Percentiles rank a stretch among this genome's conserved stretches.
Conservation (phyloP, 139 green algal genomes). For the Penium margaritaceum region DNA sequence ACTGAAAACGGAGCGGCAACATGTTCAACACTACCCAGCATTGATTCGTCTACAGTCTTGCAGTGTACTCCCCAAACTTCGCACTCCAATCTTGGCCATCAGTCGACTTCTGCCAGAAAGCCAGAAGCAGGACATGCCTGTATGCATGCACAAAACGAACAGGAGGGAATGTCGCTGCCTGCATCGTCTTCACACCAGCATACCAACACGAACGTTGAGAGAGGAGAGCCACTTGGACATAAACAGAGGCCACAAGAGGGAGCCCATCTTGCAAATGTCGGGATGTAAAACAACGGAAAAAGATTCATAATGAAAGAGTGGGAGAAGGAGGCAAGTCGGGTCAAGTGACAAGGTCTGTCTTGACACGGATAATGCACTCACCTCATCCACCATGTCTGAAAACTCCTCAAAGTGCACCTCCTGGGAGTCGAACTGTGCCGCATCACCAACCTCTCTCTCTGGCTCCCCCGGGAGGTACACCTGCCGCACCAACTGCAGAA, state of each 20-base stretch:
- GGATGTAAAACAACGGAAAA: not conserved
- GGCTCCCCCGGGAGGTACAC: constrained; percentile 24
- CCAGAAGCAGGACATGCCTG: not conserved
- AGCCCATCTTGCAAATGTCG: not conserved
- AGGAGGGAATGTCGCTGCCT: too few species aligned
- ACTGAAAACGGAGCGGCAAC: not conserved
- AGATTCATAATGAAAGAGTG: not conserved
- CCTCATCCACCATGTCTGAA: not conserved
- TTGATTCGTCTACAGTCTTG: not conserved
- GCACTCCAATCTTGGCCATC: not conserved
- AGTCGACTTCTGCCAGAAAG: not conserved
- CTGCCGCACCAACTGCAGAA: constrained; percentile 9
- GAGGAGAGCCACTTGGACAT: too few species aligned
- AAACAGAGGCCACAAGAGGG: too few species aligned
- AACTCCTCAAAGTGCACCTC: not conserved
- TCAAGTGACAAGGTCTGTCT: not conserved
- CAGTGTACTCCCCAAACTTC: not conserved
- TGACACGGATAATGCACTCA: not conserved
- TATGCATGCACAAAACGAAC: too few species aligned
- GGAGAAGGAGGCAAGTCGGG: not conserved
- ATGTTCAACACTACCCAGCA: not conserved
- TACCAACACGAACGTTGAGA: too few species aligned
- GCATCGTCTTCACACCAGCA: too few species aligned
- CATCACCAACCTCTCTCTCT: not conserved
- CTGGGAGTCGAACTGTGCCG: not conserved